Evolutionary conservation across 2,329 filamentous ascomycete genomes (phyloP).

Genomic region (Colletotrichum sp.): DNA sequence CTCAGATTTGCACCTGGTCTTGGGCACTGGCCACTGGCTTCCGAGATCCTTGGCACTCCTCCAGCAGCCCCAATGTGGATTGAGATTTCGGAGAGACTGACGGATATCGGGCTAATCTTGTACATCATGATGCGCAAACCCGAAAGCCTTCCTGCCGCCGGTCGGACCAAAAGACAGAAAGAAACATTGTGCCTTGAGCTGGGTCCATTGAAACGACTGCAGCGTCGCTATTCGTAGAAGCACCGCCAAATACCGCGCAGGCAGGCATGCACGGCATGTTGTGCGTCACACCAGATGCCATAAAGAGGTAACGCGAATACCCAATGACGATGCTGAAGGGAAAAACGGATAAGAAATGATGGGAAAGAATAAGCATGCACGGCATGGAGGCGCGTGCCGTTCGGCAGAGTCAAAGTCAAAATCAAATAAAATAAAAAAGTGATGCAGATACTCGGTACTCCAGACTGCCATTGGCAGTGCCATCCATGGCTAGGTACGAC

Average conservation of each 20-base stretch:
- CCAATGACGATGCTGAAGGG: not conserved
- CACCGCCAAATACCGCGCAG: not conserved
- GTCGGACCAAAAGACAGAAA: not conserved
- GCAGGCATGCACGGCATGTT: not conserved
- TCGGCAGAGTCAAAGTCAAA: not conserved
- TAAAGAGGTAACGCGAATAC: not conserved
- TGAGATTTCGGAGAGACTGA: not conserved
- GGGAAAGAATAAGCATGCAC: not conserved
- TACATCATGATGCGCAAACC: not conserved
- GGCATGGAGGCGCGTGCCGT: not conserved
- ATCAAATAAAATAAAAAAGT: not conserved
- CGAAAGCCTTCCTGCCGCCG: not conserved
- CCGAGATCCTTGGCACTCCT: slow-evolving; percentile 8
- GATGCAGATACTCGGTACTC: not conserved
- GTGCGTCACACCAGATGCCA: not conserved
- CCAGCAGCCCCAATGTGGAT: not conserved
- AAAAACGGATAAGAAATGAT: not conserved
- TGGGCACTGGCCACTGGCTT: slow-evolving; percentile 9
- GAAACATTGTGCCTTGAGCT: not conserved
- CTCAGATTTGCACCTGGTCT: not conserved
- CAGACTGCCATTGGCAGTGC: not conserved
- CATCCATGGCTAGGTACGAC: not conserved
- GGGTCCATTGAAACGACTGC: not conserved
- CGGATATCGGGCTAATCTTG: not conserved
- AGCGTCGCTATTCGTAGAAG: not conserved